Conservation (phyloP, 2,329 filamentous ascomycete genomes). For the Dendrostoma leiphaemia region DNA sequence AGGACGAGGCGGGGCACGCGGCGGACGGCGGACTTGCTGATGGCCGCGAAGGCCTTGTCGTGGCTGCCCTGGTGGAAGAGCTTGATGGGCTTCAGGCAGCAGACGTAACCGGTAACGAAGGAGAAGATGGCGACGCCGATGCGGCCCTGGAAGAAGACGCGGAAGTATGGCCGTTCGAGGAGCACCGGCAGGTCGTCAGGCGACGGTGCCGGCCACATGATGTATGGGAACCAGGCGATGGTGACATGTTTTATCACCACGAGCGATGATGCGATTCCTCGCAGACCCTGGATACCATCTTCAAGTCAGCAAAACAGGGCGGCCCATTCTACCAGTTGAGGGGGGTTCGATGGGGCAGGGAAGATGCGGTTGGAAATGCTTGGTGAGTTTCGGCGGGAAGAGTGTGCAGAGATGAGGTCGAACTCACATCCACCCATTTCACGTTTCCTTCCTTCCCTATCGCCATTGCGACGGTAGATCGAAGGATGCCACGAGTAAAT, state of each 20-base stretch:
- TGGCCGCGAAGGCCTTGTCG: constrained; percentile 18
- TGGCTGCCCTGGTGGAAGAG: constrained; percentile 16
- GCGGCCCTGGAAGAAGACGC: constrained; percentile 18
- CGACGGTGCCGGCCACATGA: constrained; percentile 16
- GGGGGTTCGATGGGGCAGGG: background rate
- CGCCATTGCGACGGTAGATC: constrained; percentile 21
- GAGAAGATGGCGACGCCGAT: constrained; percentile 20
- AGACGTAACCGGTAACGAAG: constrained; percentile 19
- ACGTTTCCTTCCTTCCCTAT: constrained; percentile 19
- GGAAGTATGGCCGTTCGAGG: constrained; percentile 14
- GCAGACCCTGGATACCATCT: constrained; percentile 13
- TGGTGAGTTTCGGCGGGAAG: no score
- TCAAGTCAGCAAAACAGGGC: constrained; percentile 42
- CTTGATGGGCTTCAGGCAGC: constrained; percentile 15
- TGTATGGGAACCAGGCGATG: constrained; percentile 18
- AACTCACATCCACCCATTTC: constrained; percentile 21
- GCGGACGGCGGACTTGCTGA: constrained; percentile 18
- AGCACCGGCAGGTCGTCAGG: constrained; percentile 11
- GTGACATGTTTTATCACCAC: constrained; percentile 18
- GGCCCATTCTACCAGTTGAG: no score
- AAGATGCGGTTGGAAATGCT: background rate
- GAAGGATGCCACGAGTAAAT: background rate
- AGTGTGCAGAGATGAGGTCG: background rate
- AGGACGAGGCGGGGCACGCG: constrained; percentile 18
- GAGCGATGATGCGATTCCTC: constrained; percentile 19